A percentile compares a stretch with the other conserved stretches of the same genome.
Conservation (phyloP, 805 yeast species). For the Yueomyces sinensis region DNA sequence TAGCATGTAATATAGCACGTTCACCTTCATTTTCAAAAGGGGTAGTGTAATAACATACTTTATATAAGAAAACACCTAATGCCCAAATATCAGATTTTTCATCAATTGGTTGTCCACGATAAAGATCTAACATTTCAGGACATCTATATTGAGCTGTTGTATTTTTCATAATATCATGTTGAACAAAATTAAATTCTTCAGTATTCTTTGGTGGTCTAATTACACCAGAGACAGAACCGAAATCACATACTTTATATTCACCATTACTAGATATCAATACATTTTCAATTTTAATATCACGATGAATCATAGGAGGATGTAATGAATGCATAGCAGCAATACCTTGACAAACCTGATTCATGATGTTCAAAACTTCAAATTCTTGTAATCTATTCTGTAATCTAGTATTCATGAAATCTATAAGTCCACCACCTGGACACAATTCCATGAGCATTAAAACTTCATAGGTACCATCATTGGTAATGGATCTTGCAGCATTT, state of each 20-base stretch:
- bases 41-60: constrained; percentile 67
- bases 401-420: constrained; percentile 69
- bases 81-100: constrained; percentile 86
- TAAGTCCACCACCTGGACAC: constrained; percentile 64
- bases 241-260: constrained; percentile 62
- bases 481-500: constrained; percentile 67
- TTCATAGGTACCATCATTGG: constrained; percentile 49
- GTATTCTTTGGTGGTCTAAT: constrained; percentile 49
- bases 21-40: constrained; percentile 66
- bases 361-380: constrained; percentile 50
- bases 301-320: constrained; percentile 56
- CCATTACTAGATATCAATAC: constrained; percentile 50
- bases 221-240: constrained; percentile 65
- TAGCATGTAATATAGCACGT: constrained; percentile 45
- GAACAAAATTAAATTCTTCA: constrained; percentile 45
- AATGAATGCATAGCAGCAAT: constrained; percentile 68
- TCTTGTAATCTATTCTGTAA: constrained; percentile 54
- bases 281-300: constrained; percentile 77
- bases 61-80: constrained; percentile 63
- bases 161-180: constrained; percentile 60
- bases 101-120: constrained; percentile 56
- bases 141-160: constrained; percentile 79
- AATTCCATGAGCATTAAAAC: constrained; percentile 73
- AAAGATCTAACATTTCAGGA: constrained; percentile 74
- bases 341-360: constrained; percentile 60